A percentile compares a stretch with the other conserved stretches of the same genome.
Conservation (phyloP, 192 early-diverging fungal species). For the Linnemannia elongata region DNA sequence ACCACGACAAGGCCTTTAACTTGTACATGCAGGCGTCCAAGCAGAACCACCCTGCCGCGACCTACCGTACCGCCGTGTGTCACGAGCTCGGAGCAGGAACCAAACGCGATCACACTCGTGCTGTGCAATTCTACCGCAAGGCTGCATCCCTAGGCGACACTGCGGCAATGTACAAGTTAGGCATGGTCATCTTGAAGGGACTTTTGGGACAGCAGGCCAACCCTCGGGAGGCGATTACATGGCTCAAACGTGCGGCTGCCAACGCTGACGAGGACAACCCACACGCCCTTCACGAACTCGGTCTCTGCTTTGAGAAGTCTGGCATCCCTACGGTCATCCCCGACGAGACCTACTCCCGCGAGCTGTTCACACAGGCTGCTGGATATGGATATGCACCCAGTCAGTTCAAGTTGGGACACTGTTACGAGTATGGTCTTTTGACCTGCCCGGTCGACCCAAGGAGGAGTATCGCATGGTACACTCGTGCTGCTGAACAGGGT, state of each 20-base stretch:
- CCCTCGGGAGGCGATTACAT: conserved; percentile 93
- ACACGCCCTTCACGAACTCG: conserved; percentile 95
- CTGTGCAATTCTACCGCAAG: conserved; percentile 94
- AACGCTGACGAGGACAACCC: conserved; percentile 93
- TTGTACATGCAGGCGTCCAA: conserved; percentile 95
- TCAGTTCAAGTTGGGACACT: conserved; percentile 92
- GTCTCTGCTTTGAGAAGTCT: conserved; percentile 62
- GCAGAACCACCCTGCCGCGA: conserved; percentile 90
- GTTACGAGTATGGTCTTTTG: conserved; percentile 95
- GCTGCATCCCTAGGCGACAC: conserved; percentile 91
- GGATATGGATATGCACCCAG: conserved; percentile 94
- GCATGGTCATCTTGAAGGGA: conserved; percentile 92
- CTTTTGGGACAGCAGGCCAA: conserved; percentile 79
- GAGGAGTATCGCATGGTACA: conserved; percentile 97
- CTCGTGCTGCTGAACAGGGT: conserved; percentile 90
- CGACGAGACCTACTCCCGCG: conserved; percentile 91
- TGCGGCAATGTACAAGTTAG: conserved; percentile 98
- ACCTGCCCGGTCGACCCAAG: conserved; percentile 88
- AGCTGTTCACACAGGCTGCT: conserved; percentile 93
- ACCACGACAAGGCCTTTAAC: conserved; percentile 91
- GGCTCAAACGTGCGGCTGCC: conserved; percentile 94
- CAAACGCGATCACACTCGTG: conserved; percentile 81
- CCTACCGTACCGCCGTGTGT: conserved; percentile 95
- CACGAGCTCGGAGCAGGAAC: conserved; percentile 97
- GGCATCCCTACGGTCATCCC: conserved; percentile 77